Evolutionary conservation across 2,329 filamentous ascomycete genomes (phyloP).

Genomic region (Colletotrichum sansevieriae): DNA sequence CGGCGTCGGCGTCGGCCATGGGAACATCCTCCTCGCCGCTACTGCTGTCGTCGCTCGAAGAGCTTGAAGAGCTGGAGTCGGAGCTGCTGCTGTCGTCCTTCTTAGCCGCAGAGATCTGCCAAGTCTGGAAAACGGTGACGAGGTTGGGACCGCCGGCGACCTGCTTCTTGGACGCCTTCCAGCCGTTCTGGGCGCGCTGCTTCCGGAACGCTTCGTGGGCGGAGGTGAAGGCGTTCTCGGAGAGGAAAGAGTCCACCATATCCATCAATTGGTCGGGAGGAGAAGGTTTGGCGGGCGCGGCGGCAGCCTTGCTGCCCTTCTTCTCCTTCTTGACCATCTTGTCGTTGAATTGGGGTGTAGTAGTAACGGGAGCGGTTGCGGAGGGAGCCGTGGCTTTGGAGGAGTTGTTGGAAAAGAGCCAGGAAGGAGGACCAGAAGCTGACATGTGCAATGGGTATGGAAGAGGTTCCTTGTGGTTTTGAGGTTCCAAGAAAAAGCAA

Average conservation of each 20-base stretch:
- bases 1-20: slow-evolving; percentile 62
- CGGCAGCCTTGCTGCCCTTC: slow-evolving; percentile 38
- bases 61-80: slow-evolving; percentile 48
- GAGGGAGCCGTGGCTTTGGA: slow-evolving; percentile 36
- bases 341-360: slow-evolving; percentile 34
- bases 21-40: slow-evolving; percentile 57
- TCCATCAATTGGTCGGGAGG: slow-evolving; percentile 74
- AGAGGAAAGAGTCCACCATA: slow-evolving; percentile 75
- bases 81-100: slow-evolving; percentile 48
- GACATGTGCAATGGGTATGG: slow-evolving; percentile 49
- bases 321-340: slow-evolving; percentile 54
- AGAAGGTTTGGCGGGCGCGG: slow-evolving; percentile 46
- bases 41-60: slow-evolving; percentile 45
- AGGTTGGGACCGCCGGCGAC: slow-evolving; percentile 51
- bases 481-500: slow-evolving; percentile 9
- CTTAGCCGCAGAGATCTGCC: slow-evolving; percentile 55
- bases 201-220: slow-evolving; percentile 73
- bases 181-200: slow-evolving; percentile 69
- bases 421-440: slow-evolving; percentile 52
- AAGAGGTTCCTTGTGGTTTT: neutral
- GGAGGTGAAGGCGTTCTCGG: slow-evolving; percentile 72
- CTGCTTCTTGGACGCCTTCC: slow-evolving; percentile 50
- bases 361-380: slow-evolving; percentile 32
- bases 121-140: slow-evolving; percentile 63
- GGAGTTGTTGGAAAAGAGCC: slow-evolving; percentile 60